Base-by-base conservation (phyloP, 345 rosid species). In the Eucalyptus sp. region DNA sequence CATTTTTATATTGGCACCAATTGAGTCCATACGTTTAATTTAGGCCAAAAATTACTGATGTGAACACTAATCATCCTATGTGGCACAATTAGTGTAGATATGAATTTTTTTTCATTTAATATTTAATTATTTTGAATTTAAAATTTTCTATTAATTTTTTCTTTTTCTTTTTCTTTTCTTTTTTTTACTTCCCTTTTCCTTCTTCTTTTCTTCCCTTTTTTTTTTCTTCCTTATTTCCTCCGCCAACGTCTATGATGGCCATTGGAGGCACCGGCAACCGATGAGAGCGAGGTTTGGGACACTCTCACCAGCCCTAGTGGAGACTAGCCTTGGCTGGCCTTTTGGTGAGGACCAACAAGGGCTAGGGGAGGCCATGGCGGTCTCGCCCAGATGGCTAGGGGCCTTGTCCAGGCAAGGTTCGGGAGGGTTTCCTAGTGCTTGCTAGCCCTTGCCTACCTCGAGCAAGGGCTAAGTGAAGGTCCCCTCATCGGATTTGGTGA, bases 211-310 rank as follows among this genome's bases (percentile, higher is more conserved):
- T 54, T 22, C 12, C 27, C 25, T 4, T 54, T 20, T 24, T 56
- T 52, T 22, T 24, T 56, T 56, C 13, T 24, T 56, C 62, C 62
- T 56, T 56, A 56, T 2, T 24, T 56, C 62, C 29, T 24, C 29
- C 3, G 0, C 62, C 62, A 22, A 56, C 1, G 1, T 56, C 1
- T 24, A 0, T 56, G 29, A 22, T 56, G 62, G 62, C 29, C 13
- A 24, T 10, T 56, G 60, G 27, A 22, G 60, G 5, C 5, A 22
- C 3, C 0, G 2, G 0, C 62, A 4, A 24, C 58, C 2, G 0
- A 52, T 52, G 58, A 52, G 58, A 52, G 62, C 1, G 6, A 56
- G 27, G 6, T 22, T 24, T 56, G 12, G 29, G 13, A 56, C 27
- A 24, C 62, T 24, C 62, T 56, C 62, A 56, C 62, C 25, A 22